Percentiles rank a stretch among this genome's conserved stretches.
phyloP scores from a whole-genome alignment of 2,329 filamentous ascomycete species.

The Furcasterigmium sp. region DNA sequence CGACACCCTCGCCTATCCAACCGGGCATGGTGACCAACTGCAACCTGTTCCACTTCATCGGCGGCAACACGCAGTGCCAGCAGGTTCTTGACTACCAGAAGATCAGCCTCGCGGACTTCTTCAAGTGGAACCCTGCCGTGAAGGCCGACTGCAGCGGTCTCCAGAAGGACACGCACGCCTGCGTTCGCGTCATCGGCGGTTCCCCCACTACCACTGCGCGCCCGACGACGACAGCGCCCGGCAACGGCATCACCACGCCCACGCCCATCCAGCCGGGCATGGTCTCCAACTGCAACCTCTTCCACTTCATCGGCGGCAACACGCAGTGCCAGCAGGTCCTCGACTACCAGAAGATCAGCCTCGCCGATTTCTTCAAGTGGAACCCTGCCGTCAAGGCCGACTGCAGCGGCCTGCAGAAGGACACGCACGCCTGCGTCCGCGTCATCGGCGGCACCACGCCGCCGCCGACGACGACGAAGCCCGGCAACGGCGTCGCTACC shows the following conservation, averaged over 20 bases:
- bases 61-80: not conserved
- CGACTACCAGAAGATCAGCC: not conserved
- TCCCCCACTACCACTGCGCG: not conserved
- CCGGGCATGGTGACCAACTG: slow-evolving; percentile 21
- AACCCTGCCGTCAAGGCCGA: not conserved
- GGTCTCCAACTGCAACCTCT: slow-evolving; percentile 15
- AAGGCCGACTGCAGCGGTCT: slow-evolving; percentile 5
- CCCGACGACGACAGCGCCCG: not conserved
- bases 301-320: slow-evolving; percentile 8
- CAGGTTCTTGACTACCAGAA: slow-evolving; percentile 1
- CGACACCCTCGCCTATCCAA: slow-evolving; percentile 22
- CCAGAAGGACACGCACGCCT: slow-evolving; percentile 6
- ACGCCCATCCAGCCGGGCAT: slow-evolving; percentile 12
- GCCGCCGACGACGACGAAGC: slow-evolving; percentile 1
- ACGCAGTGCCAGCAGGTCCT: slow-evolving; percentile 6
- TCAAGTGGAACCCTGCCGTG: not conserved
- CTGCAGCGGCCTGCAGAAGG: not conserved
- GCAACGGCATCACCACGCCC: not conserved
- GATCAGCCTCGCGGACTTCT: slow-evolving; percentile 1
- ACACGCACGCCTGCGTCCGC: not conserved
- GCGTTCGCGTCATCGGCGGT: slow-evolving; percentile 4
- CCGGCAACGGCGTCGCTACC: slow-evolving; percentile 6
- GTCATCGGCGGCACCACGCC: no score
- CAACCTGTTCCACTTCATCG: slow-evolving; percentile 19
- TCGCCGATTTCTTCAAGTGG: not conserved